Evolutionary conservation across 176 grass and related monocot genomes (phyloP).

Genomic region (Dendrocalamus sinicus): DNA sequence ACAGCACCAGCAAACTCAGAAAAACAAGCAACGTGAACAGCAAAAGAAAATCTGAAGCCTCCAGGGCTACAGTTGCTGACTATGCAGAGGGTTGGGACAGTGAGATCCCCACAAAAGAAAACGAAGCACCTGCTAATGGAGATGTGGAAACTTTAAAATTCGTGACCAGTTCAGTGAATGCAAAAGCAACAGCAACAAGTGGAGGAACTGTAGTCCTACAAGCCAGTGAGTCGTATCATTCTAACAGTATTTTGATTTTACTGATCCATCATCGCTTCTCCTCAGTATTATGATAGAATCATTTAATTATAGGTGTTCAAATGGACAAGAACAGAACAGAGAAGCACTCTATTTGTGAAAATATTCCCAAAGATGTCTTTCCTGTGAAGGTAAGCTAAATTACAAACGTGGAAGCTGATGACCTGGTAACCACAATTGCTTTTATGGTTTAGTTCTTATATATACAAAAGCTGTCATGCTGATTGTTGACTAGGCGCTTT

Average conservation of each 20-base stretch:
- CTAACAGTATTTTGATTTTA: slow-evolving; percentile 24
- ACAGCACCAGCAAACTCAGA: slow-evolving; percentile 30
- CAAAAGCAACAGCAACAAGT: neutral
- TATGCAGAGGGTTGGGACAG: neutral
- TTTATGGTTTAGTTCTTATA: neutral
- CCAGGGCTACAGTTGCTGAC: neutral
- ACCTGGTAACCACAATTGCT: slow-evolving; percentile 1
- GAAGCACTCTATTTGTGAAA: slow-evolving; percentile 19
- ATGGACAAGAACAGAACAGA: slow-evolving; percentile 13
- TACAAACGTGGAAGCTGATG: slow-evolving; percentile 9
- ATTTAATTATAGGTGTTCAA: slow-evolving; percentile 41
- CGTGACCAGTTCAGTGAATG: neutral
- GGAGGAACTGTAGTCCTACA: slow-evolving; percentile 13
- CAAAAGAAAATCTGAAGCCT: slow-evolving; percentile 48
- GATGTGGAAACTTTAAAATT: slow-evolving; percentile 31
- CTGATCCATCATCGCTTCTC: neutral
- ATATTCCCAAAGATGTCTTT: neutral
- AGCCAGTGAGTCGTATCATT: slow-evolving; percentile 31
- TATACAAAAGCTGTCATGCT: slow-evolving; percentile 10
- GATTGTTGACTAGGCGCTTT: neutral
- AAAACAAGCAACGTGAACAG: slow-evolving; percentile 7
- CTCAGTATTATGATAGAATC: slow-evolving; percentile 37
- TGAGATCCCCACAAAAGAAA: slow-evolving; percentile 11
- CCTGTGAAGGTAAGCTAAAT: slow-evolving; percentile 43
- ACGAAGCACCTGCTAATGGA: neutral